Evolutionary conservation across 2,329 filamentous ascomycete genomes (phyloP).

Genomic region (Xylariaceae sp.): DNA sequence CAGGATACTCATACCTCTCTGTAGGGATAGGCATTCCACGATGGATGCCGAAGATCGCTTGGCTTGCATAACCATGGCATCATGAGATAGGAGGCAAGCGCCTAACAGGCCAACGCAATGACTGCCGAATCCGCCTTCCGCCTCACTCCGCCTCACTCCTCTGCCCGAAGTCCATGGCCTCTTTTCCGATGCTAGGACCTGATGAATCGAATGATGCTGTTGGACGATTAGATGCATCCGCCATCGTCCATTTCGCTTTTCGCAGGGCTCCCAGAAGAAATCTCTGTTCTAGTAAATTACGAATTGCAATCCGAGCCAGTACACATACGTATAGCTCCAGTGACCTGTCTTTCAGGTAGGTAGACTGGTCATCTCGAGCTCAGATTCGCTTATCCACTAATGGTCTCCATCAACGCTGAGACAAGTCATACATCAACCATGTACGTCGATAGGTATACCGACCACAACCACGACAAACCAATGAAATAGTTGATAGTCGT

Average conservation of each 20-base stretch:
- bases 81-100: slow-evolving; percentile 1
- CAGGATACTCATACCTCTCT: background rate
- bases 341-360: background rate
- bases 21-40: background rate
- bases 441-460: background rate
- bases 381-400: slow-evolving; percentile 2
- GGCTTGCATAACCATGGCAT: slow-evolving; percentile 4
- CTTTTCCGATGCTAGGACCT: background rate
- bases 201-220: background rate
- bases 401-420: background rate
- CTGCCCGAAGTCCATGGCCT: background rate
- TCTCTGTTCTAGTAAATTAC: background rate
- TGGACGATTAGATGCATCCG: background rate
- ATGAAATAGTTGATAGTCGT: background rate
- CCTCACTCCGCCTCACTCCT: slow-evolving; percentile 5
- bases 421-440: background rate
- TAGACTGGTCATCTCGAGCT: slow-evolving; percentile 1
- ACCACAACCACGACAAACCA: background rate
- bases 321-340: background rate
- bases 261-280: background rate
- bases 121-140: background rate
- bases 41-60: background rate
- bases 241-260: background rate
- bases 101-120: slow-evolving; percentile 4
- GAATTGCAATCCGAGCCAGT: background rate